phyloP scores from a whole-genome alignment of 83 land plant genomes.

The Picea engelmannii region DNA sequence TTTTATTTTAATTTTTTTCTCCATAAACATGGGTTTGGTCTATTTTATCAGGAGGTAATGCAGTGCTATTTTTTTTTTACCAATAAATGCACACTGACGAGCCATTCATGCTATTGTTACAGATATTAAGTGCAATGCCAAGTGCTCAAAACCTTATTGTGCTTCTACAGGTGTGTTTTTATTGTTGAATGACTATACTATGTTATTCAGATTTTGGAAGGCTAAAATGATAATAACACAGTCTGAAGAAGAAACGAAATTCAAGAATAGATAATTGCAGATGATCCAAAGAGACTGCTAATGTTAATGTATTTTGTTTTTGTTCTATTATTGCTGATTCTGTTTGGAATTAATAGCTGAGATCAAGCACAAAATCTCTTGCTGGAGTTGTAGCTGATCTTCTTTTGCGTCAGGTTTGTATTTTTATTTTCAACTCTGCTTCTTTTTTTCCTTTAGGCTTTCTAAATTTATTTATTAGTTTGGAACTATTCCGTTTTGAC shows the following conservation, averaged over 20 bases:
- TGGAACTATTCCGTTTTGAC: not conserved
- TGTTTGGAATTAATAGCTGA: not conserved
- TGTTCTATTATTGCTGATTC: not conserved
- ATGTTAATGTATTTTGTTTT: not conserved
- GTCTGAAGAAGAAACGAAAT: too few species aligned
- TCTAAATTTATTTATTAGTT: not conserved
- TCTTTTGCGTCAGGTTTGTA: constrained; percentile 11
- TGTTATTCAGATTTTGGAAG: not conserved
- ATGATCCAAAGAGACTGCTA: not conserved
- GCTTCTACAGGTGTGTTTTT: constrained; percentile 15
- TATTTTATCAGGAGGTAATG: too few species aligned
- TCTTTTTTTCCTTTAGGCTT: not conserved
- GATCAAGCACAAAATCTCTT: constrained; percentile 5
- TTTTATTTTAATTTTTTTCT: too few species aligned
- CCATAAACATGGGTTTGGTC: too few species aligned
- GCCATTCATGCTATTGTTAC: not conserved
- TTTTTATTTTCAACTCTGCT: not conserved
- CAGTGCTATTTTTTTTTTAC: not conserved
- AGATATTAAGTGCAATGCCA: constrained; percentile 18
- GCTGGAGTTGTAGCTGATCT: not conserved
- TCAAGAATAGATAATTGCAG: not conserved
- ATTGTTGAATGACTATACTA: not conserved
- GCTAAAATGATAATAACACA: too few species aligned
- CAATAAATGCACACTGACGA: not conserved
- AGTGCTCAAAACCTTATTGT: constrained; percentile 18